These are phyloP conservation scores for Cercospora zeina DNA, from an alignment of 2,329 filamentous ascomycete species.

Conservation along the genomic window DNA sequence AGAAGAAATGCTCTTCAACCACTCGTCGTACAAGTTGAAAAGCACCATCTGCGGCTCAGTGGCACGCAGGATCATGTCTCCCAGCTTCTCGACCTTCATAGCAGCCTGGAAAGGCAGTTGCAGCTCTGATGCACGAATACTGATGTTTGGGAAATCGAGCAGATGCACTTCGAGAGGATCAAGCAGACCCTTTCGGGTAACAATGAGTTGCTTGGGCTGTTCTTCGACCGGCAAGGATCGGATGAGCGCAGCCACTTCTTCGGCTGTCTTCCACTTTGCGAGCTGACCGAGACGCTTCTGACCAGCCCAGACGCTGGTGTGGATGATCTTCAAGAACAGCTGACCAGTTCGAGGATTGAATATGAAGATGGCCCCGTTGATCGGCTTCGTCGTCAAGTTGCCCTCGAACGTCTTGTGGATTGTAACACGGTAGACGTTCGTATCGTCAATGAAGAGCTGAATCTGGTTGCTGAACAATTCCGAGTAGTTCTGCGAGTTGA, in stretches of 20 bases:
- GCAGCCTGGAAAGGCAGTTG: constrained; percentile 98
- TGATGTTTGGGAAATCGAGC: constrained; percentile 98
- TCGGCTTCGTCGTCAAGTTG: constrained; percentile 97
- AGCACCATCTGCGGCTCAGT: constrained; percentile 99
- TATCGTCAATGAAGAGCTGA: constrained; percentile 98
- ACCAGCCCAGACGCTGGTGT: constrained; percentile 98
- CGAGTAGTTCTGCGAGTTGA: constrained; percentile 99
- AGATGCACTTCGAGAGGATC: constrained; percentile 97
- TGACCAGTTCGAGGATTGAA: constrained; percentile 99
- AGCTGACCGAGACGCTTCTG: constrained; percentile 98
- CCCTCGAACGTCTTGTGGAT: constrained; percentile 99
- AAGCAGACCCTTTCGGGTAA: constrained; percentile 92
- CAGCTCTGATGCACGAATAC: constrained; percentile 92
- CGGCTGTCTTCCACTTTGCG: constrained; percentile 99
- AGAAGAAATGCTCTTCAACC: constrained; percentile 96
- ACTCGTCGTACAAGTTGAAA: constrained; percentile 98
- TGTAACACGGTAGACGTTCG: constrained; percentile 97
- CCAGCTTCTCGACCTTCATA: constrained; percentile 99
- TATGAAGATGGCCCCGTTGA: constrained; percentile 99
- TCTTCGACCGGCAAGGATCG: constrained; percentile 94
- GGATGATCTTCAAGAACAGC: constrained; percentile 97
- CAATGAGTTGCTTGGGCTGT: constrained; percentile 97
- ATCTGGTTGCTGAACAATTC: constrained; percentile 99
- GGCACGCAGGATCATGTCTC: constrained; percentile 96
- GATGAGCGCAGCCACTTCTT: constrained; percentile 98